Evolutionary conservation across 2,329 filamentous ascomycete species (phyloP), one percentile per base, ranked within the genome.

Genomic region (Podosphaera xanthii): DNA sequence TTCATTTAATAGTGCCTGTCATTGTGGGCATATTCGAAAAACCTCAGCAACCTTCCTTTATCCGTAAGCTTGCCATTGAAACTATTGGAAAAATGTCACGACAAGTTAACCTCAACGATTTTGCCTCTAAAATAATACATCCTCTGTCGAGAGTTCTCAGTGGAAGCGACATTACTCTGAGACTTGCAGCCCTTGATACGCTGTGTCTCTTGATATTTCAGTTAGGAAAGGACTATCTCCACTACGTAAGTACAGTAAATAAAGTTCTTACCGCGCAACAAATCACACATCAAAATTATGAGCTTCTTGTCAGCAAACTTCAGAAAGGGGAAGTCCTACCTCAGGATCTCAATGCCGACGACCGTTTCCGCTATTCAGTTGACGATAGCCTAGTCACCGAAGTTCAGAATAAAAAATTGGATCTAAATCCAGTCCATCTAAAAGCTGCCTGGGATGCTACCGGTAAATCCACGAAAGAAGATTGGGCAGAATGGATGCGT

Each of bases 401-500:
- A 64, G 84, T 94, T 52, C 82, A 84, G 1, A 87, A 86, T 10
- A 96, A 95, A 75, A 97, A 97, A 71, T 77, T 97, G 40, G 89
- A 94, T 62, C 91, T 97, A 71, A 99, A 98, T 65, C 89, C 95
- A 57, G 90, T 97, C 63, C 94, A 98, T 74, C 76, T 99, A 31
- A 96, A 97, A 71, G 85, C 86, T 63, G 92, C 94, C 0, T 99
- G 92, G 92, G 92, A 97, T 66, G 92, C 94, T 0, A 89, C 85
- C 61, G 89, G 94, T 61, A 96, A 96, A 69, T 96, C 91, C 0
- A 99, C 92, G 8, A 89, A 90, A 66, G 92, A 99, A 69, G 92
- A 99, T 71, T 99, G 92, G 92, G 87, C 95, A 67, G 92, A 99
- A 70, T 99, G 92, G 92, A 88, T 98, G 72, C 82, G 94, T 62